Conservation (phyloP, 768 basidiomycete genomes). For the Leccinum pellstonianum region DNA sequence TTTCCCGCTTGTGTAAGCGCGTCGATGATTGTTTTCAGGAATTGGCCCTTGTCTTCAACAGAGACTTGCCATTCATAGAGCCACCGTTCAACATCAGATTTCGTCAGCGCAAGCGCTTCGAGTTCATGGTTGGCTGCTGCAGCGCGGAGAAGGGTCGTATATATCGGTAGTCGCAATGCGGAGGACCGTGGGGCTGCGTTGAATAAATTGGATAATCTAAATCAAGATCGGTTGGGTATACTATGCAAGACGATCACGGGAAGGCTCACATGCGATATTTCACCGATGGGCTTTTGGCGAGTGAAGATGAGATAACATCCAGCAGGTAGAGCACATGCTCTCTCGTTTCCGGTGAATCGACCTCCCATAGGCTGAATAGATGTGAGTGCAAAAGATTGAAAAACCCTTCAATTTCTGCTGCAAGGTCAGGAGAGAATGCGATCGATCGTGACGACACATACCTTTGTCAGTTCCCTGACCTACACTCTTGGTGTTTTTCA, state of each 20-base stretch:
- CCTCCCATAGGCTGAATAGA: constrained; percentile 57
- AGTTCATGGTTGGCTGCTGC: constrained; percentile 63
- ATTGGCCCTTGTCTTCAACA: constrained; percentile 58
- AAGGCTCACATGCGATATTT: constrained; percentile 70
- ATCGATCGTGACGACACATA: constrained; percentile 30
- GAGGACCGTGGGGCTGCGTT: constrained; percentile 71
- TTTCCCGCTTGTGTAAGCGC: constrained; percentile 57
- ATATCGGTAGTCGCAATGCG: constrained; percentile 60
- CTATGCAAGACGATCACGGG: background rate
- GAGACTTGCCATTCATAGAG: constrained; percentile 65
- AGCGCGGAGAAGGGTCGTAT: constrained; percentile 56
- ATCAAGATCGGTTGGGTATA: constrained; percentile 8
- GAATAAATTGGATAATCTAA: constrained; percentile 78
- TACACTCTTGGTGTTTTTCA: constrained; percentile 61
- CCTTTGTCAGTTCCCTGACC: constrained; percentile 82
- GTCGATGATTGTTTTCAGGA: constrained; percentile 63
- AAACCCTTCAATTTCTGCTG: constrained; percentile 78
- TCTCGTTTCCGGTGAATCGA: constrained; percentile 55
- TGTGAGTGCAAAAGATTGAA: constrained; percentile 82
- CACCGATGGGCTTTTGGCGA: constrained; percentile 50
- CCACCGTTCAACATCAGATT: constrained; percentile 45
- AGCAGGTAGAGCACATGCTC: constrained; percentile 50
- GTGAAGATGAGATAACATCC: constrained; percentile 52
- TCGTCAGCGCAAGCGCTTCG: constrained; percentile 56
- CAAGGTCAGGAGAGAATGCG: constrained; percentile 5